Conservation (phyloP, 148 eudicot species). For the Persicaria tinctoria region DNA sequence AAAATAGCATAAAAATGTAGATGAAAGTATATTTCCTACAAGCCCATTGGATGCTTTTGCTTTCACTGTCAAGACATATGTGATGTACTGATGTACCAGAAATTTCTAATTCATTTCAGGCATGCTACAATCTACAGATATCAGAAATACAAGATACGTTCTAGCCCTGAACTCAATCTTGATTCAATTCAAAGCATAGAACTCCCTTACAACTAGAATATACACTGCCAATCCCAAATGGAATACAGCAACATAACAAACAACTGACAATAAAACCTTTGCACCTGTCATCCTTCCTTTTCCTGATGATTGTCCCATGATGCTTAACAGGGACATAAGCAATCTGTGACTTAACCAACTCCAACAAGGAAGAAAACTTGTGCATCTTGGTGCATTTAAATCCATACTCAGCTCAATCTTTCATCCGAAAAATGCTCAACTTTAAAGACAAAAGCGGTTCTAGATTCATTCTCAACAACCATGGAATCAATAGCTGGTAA, state of each 20-base stretch:
- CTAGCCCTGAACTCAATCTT: background rate
- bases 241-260: background rate
- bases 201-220: background rate
- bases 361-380: background rate
- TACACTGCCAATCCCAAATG: background rate
- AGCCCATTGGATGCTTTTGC: background rate
- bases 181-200: background rate
- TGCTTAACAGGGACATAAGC: background rate
- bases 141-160: background rate
- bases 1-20: background rate
- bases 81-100: background rate
- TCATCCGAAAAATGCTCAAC: background rate
- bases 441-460: too few relatives aligned
- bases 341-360: background rate
- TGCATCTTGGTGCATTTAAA: background rate
- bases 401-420: background rate
- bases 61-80: background rate
- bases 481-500: background rate
- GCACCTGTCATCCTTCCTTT: too few relatives aligned
- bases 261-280: too few relatives aligned
- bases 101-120: background rate
- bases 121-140: background rate
- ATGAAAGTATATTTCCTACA: background rate
- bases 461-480: too few relatives aligned
- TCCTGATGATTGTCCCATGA: too few relatives aligned